Percentiles rank a stretch among this genome's conserved stretches.
These are phyloP conservation scores for Cinchona pubescens DNA, from an alignment of 257 asterid species.

Conservation along the genomic window DNA sequence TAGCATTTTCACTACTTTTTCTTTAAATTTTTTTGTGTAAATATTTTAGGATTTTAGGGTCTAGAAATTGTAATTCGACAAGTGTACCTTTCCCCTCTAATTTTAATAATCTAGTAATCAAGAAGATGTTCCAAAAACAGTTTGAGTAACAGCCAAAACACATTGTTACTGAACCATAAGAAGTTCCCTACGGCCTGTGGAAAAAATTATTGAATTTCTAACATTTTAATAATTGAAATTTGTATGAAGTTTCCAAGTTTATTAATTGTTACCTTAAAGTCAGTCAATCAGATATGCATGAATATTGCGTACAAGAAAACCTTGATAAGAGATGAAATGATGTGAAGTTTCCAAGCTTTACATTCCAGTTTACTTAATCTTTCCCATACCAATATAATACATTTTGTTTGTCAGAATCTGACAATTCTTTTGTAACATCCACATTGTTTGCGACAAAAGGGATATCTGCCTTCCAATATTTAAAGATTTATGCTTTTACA, in stretches of 20 bases:
- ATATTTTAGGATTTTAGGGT: too few species aligned
- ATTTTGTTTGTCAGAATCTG: neutral
- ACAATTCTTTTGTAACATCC: neutral
- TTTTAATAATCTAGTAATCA: too few species aligned
- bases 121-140: too few species aligned
- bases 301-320: neutral
- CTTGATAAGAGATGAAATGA: neutral
- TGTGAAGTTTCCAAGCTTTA: neutral
- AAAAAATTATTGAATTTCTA: too few species aligned
- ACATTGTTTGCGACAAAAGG: neutral
- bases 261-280: neutral
- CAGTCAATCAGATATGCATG: neutral
- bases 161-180: conserved; percentile 2
- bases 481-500: too few species aligned
- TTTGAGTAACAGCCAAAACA: neutral
- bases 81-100: too few species aligned
- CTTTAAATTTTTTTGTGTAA: too few species aligned
- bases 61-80: too few species aligned
- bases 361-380: neutral
- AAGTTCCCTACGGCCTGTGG: neutral
- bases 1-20: too few species aligned
- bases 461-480: neutral
- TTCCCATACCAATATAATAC: neutral
- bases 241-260: neutral
- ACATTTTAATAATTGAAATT: neutral